Conservation (phyloP, 257 asterid genomes). For the Euphrasia confusa region DNA sequence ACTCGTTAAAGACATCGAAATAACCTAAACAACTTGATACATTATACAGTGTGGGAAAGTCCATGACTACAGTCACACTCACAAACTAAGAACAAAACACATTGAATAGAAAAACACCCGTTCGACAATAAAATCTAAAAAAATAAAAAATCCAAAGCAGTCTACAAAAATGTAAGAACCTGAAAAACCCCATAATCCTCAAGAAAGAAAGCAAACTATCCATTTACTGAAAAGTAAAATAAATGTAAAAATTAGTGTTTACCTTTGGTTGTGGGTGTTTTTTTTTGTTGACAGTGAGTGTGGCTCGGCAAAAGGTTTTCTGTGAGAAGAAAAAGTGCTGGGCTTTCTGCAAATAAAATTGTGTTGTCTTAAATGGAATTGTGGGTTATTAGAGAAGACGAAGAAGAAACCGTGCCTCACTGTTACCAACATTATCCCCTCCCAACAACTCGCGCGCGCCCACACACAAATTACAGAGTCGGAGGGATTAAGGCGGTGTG, state of each 20-base stretch:
- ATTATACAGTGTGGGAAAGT: conserved; percentile 10
- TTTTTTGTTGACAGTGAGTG: conserved; percentile 35
- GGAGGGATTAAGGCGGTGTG: neutral
- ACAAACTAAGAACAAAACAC: neutral
- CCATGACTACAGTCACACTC: neutral
- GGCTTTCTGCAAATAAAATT: conserved; percentile 29
- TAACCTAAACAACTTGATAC: conserved; percentile 1
- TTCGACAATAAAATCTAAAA: conserved; percentile 5
- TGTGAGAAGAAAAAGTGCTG: conserved; percentile 15
- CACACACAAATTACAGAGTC: conserved; percentile 12
- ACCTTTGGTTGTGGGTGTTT: conserved; percentile 35
- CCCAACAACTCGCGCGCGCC: conserved; percentile 18
- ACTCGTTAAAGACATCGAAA: conserved; percentile 1
- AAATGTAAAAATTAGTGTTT: too few relatives aligned
- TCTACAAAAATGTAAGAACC: neutral
- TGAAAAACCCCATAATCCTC: neutral
- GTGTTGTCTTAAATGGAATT: conserved; percentile 22
- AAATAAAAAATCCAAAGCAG: neutral
- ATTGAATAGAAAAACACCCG: too few relatives aligned
- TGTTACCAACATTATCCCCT: conserved; percentile 60
- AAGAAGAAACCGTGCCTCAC: conserved; percentile 54
- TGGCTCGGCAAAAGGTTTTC: conserved; percentile 34
- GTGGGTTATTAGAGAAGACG: conserved; percentile 38
- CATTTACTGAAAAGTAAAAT: too few relatives aligned
- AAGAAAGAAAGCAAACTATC: too few relatives aligned